Base-by-base conservation (phyloP, 208 protist genomes). In the Leishmania lainsoni region DNA sequence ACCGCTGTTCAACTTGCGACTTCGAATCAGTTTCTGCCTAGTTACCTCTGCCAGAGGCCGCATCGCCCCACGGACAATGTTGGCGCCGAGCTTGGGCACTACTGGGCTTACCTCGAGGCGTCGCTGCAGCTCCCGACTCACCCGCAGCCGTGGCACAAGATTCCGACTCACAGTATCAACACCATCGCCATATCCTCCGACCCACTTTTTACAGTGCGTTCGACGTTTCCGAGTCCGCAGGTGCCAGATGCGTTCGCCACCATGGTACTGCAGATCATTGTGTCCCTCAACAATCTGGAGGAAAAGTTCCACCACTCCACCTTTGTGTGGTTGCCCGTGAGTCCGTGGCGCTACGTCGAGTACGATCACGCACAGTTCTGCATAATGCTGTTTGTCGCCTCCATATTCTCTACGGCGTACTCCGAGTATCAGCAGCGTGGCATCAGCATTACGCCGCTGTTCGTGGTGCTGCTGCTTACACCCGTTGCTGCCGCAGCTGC, bases 281-380 rank as follows among this genome's bases (percentile, higher is more conserved):
- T 86, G 39, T 89, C 90, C 6, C 74, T 95, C n/a, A 93, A 87
- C 49, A 89, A 90, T 9, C 75, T 95, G 56, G 88, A 95, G 70
- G 89, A 95, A 75, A 86, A 89, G 32, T 91, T 93, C 39, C 90
- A 93, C 84, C 91, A 93, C 81, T 90, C 91, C 76, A 91, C 83
- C 16, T 95, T 87, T 79, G 89, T 92, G 66, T 95, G 88, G 87
- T 76, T 93, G 39, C 87, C 88, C 22, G 63, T 92, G 48, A 85
- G 84, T 79, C 52, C 70, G 12, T 76, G 42, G 26, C 45, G 66
- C 42, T 93, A 92, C 70, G 85, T 95, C 29, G 83, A 88, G 79
- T 93, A 91, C 83, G 91, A 95, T 81, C 82, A 90, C 68, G 79
- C 86, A 32, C 91, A 95, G 77, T 92, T 93, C 74, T 83, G 83